Base-by-base conservation (phyloP, 768 basidiomycete species). In the Lenzites betulinus region DNA sequence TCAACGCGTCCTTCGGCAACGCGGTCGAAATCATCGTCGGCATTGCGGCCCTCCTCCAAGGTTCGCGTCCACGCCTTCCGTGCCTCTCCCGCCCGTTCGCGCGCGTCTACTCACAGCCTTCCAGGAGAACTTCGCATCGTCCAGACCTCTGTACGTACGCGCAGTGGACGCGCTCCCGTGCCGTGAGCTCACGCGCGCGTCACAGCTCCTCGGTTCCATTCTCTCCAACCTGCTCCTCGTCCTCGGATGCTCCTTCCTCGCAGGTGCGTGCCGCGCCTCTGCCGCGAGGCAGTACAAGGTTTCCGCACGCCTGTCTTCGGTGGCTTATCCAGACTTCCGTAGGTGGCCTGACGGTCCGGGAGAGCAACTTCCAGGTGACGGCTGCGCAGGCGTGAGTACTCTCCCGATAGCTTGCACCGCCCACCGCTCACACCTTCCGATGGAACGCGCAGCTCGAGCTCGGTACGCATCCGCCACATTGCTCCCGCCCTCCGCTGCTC, bases 1-100 rank as follows among this genome's bases (percentile, higher is more conserved):
- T 95, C 54, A 95, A 95, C 66, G 94, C 92, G 8, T 84, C 89
- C 1, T 90, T 90, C 62, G 89, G 88, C 30, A 91, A 90, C 68
- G 90, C 90, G 9, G 89, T 93, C 46, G 93, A 95, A 72, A 90
- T 94, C 51, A 94, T 94, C 63, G 92, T 95, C 38, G 93, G 92
- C 42, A 76, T 96, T 62, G 89, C 91, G 52, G 94, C 94, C 33
- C 77, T 97, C 18, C 69, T 87, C 9, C 89, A 92, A 78, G 86
- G 90, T 90, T 33, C 30, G 25, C 59, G 35, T 48, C 13, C 11
- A 39, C n/a, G 18, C 22, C 35, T 47, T 18, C 12, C 39, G 26
- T 25, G 12, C 12, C 22, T 46, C 44, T 25, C 22, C 23, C 43
- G 12, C 22, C 22, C 30, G 30, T 16, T 18, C 30, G 38, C 43